Percentiles rank a stretch among this genome's conserved stretches.
Evolutionary conservation across 345 rosid genomes (phyloP).

Genomic region (Linum trigynum): DNA sequence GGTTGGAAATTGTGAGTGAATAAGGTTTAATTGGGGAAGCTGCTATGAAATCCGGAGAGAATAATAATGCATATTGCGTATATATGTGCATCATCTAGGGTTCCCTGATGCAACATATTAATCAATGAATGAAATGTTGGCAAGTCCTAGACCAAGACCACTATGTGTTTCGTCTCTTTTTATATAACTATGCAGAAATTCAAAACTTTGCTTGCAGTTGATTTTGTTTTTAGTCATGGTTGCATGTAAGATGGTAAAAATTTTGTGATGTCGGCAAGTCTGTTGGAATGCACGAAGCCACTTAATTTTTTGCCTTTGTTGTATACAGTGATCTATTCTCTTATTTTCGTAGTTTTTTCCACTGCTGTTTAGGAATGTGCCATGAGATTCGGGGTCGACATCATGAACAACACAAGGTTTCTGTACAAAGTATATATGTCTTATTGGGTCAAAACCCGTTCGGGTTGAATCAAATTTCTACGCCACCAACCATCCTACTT

Average conservation of each 20-base stretch:
- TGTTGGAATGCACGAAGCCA: neutral
- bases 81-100: neutral
- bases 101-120: neutral
- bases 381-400: conserved; percentile 33
- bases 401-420: conserved; percentile 55
- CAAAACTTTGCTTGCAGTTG: neutral
- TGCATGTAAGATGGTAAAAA: too few relatives aligned
- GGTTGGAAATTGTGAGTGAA: neutral
- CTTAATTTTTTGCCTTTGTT: neutral
- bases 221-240: too few relatives aligned
- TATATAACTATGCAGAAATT: too few relatives aligned
- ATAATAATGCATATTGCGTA: neutral
- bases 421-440: conserved; percentile 44
- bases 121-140: too few relatives aligned
- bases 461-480: conserved; percentile 23
- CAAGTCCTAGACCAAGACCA: neutral
- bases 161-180: neutral
- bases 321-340: conserved; percentile 5
- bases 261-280: neutral
- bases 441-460: conserved; percentile 41
- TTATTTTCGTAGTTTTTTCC: neutral
- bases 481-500: conserved; percentile 31
- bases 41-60: neutral
- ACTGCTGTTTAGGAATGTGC: conserved; percentile 60
- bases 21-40: neutral